phyloP scores from a whole-genome alignment of 306 rosid genomes.

The Fragaria nilgerrensis region DNA sequence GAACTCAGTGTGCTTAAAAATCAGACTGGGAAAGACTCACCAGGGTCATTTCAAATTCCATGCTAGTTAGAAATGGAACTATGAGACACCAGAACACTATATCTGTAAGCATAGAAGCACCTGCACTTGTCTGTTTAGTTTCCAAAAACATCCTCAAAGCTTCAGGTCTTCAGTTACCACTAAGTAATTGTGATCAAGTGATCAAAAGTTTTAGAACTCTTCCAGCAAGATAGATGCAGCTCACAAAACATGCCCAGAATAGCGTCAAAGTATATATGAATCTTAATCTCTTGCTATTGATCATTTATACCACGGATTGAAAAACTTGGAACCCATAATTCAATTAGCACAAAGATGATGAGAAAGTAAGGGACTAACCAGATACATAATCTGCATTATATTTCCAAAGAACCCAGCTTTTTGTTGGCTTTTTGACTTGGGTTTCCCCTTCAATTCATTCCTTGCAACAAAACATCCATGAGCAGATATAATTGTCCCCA shows the following conservation, averaged over 20 bases:
- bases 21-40: constrained; percentile 30
- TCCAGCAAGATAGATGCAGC: no score
- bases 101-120: constrained; percentile 67
- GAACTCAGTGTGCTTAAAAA: not conserved
- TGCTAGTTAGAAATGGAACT: constrained; percentile 47
- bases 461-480: constrained; percentile 52
- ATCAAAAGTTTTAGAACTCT: no score
- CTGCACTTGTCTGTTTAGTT: constrained; percentile 52
- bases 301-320: not conserved
- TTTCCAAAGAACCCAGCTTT: constrained; percentile 58
- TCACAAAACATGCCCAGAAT: no score
- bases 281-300: not conserved
- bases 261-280: not conserved
- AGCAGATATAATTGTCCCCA: constrained; percentile 56
- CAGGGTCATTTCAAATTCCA: constrained; percentile 50
- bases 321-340: not conserved
- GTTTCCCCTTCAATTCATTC: constrained; percentile 25
- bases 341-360: not conserved
- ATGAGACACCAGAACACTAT: constrained; percentile 69
- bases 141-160: constrained; percentile 10
- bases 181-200: no score
- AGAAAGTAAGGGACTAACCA: constrained; percentile 30
- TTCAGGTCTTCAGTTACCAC: not conserved
- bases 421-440: constrained; percentile 29
- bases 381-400: constrained; percentile 54